phyloP scores from a whole-genome alignment of 345 rosid species.

The Syzygium oleosum region DNA sequence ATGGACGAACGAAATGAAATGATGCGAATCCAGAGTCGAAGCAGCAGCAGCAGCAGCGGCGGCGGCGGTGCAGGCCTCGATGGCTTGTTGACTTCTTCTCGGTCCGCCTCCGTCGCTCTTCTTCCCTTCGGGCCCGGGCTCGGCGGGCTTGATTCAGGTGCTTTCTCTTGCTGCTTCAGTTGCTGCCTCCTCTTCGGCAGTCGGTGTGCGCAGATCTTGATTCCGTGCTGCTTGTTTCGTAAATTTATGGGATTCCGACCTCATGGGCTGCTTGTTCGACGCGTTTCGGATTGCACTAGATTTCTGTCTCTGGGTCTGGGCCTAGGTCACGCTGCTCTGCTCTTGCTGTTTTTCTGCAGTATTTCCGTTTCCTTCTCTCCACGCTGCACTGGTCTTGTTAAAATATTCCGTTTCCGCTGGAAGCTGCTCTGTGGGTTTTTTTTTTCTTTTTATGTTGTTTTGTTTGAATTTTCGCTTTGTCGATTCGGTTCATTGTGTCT shows the following conservation, averaged over 20 bases:
- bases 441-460: too few relatives aligned
- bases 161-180: neutral
- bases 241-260: neutral
- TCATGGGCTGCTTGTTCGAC: neutral
- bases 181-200: neutral
- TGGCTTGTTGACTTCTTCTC: neutral
- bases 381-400: neutral
- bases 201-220: neutral
- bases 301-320: neutral
- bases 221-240: neutral
- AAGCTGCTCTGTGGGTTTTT: neutral
- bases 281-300: neutral
- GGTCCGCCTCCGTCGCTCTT: neutral
- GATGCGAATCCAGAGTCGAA: neutral
- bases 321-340: neutral
- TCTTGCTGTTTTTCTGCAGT: neutral
- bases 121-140: neutral
- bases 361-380: neutral
- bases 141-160: neutral
- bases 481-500: neutral
- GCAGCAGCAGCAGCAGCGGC: neutral
- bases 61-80: neutral
- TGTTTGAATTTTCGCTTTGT: too few relatives aligned
- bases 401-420: neutral
- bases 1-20: neutral